Evolutionary conservation across 2,329 filamentous ascomycete species (phyloP).

Genomic region (Westerdykella ornata): DNA sequence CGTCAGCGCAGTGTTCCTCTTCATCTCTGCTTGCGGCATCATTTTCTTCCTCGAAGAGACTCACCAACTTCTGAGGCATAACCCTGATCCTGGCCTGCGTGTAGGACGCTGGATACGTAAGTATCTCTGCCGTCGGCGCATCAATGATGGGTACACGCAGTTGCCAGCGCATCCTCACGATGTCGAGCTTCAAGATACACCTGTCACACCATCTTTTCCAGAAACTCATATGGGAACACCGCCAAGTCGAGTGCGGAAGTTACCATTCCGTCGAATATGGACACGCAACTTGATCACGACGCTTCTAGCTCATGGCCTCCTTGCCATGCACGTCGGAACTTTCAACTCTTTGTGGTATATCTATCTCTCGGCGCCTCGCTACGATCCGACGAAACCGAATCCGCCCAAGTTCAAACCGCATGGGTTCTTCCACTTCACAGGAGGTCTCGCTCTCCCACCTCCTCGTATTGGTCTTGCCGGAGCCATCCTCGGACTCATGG

Average conservation of each 20-base stretch:
- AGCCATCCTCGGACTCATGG: conserved; percentile 44
- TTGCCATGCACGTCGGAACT: conserved; percentile 45
- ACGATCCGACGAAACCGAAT: conserved; percentile 29
- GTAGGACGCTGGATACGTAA: conserved; percentile 36
- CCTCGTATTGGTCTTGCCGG: conserved; percentile 44
- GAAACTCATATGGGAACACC: neutral
- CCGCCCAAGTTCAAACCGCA: conserved; percentile 33
- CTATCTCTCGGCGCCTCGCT: conserved; percentile 44
- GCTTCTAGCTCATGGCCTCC: conserved; percentile 40
- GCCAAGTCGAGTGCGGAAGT: conserved; percentile 17
- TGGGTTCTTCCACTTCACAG: conserved; percentile 43
- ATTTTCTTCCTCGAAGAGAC: conserved; percentile 62
- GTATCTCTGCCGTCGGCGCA: conserved; percentile 25
- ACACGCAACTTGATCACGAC: conserved; percentile 42
- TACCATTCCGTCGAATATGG: conserved; percentile 45
- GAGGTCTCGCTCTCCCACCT: conserved; percentile 44
- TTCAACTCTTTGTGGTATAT: conserved; percentile 48
- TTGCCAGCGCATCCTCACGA: conserved; percentile 19
- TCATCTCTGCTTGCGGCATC: conserved; percentile 49
- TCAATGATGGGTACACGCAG: conserved; percentile 26
- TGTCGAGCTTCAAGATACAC: conserved; percentile 26
- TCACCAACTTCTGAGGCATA: conserved; percentile 37
- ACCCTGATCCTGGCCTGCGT: conserved; percentile 37
- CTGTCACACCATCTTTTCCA: conserved; percentile 12
- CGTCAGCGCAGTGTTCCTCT: conserved; percentile 56